Percentiles rank a stretch among this genome's conserved stretches.
Conservation (phyloP, 768 basidiomycete species). For the Coprinopsis marcescibilis region DNA sequence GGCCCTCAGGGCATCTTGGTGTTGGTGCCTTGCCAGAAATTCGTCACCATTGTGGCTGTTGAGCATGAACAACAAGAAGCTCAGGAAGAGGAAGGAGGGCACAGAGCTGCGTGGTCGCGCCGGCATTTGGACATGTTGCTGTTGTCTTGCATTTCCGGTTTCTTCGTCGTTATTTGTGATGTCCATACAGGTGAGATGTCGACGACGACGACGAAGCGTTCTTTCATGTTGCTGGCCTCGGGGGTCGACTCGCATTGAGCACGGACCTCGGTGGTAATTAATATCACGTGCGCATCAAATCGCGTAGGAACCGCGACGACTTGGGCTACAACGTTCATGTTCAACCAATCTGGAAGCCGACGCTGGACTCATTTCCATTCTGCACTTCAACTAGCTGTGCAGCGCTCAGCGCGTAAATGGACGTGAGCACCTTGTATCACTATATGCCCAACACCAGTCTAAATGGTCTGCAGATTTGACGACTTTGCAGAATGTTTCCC, state of each 20-base stretch:
- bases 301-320: background rate
- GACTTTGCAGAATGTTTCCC: constrained; percentile 64
- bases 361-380: constrained; percentile 55
- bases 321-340: constrained; percentile 23
- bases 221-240: background rate
- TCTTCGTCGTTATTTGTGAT: constrained; percentile 32
- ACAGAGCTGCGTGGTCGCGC: constrained; percentile 43
- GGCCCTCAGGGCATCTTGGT: constrained; percentile 56
- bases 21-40: constrained; percentile 54
- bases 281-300: background rate
- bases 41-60: constrained; percentile 71
- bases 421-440: constrained; percentile 34
- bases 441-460: background rate
- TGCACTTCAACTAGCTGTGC: constrained; percentile 50
- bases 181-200: constrained; percentile 16
- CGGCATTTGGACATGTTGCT: constrained; percentile 23
- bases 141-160: constrained; percentile 24
- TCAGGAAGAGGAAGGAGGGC: constrained; percentile 68
- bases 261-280: background rate
- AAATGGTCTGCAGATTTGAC: constrained; percentile 34
- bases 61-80: constrained; percentile 72
- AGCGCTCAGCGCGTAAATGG: constrained; percentile 54
- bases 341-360: constrained; percentile 42
- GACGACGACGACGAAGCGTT: background rate
- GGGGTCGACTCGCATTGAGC: background rate